Base-by-base conservation (phyloP, 805 yeast genomes). In the Gaillardinia entomophila region DNA sequence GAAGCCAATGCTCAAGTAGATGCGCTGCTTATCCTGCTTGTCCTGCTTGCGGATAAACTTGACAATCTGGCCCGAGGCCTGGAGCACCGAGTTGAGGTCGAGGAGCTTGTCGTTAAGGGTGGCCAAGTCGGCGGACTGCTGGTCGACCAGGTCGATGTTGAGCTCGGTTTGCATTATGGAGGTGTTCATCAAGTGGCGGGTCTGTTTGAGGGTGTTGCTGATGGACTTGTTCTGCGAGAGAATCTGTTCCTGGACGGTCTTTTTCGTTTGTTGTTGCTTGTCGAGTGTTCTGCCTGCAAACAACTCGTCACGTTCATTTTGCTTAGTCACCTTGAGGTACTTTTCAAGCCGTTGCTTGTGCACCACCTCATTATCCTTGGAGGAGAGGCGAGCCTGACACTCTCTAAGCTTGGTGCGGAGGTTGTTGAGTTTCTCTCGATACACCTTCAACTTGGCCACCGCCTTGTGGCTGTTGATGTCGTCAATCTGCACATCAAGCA, bases 41-140 rank as follows among this genome's bases (percentile, higher is more conserved):
- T 75, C 76, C 32, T 75, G 71, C 41, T 68, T 71, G 39, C 74
- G 77, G 26, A 75, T 73, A 30, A 68, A 62, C 40, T 60, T 62
- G 26, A 75, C 77, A 26, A 75, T 60, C 16, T 62, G 61, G 28
- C 60, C 62, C 1, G 77, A 68, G 32, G 55, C 63, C 30, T 52
- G 43, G 24, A 75, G 47, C 6, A 73, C 46, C 24, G 55, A 59
- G 15, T 60, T 62, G 46, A 74, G 68, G 29, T 56, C 55, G 10
- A 51, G 34, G 42, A 70, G 63, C 31, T 65, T 62, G 11, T 62
- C 61, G 33, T 73, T 66, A 34, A 73, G 53, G 7, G 48, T 42
- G 10, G 51, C 34, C 34, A 75, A 49, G 24, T 66, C 68, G 18
- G 61, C 48, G 0, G 74, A 57, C 20, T 76, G 77, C 28, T 60